phyloP scores from a whole-genome alignment of 106 monocot species.

The Dactylorhiza incarnata region DNA sequence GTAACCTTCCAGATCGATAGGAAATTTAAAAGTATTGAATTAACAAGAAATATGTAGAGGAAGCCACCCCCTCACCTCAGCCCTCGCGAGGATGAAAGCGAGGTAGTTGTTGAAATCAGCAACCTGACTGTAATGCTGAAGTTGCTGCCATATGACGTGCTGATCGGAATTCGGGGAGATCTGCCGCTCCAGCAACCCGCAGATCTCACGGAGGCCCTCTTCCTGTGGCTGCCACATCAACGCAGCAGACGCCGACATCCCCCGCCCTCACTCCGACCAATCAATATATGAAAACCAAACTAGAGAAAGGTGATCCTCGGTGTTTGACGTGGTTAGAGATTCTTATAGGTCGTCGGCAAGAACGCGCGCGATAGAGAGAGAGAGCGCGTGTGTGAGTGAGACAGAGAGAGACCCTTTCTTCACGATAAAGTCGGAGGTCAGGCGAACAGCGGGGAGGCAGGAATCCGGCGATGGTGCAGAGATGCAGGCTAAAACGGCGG shows the following conservation, averaged over 20 bases:
- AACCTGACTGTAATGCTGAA: conserved; percentile 80
- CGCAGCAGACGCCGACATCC: conserved; percentile 24
- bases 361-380: background rate
- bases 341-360: background rate
- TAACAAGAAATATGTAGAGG: background rate
- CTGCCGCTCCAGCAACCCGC: conserved; percentile 77
- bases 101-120: conserved; percentile 97
- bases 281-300: background rate
- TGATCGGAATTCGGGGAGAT: conserved; percentile 87
- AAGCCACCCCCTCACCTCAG: conserved; percentile 32
- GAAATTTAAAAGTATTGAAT: background rate
- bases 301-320: background rate
- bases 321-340: background rate
- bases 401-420: background rate
- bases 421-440: background rate
- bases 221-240: conserved; percentile 82
- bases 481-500: background rate
- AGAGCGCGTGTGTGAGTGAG: background rate
- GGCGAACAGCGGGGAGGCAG: background rate
- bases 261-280: background rate
- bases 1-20: background rate
- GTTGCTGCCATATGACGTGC: conserved; percentile 80
- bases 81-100: conserved; percentile 71
- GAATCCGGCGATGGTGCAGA: background rate
- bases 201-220: conserved; percentile 95